phyloP scores from a whole-genome alignment of 148 eudicot species.

The Camellia japonica region DNA sequence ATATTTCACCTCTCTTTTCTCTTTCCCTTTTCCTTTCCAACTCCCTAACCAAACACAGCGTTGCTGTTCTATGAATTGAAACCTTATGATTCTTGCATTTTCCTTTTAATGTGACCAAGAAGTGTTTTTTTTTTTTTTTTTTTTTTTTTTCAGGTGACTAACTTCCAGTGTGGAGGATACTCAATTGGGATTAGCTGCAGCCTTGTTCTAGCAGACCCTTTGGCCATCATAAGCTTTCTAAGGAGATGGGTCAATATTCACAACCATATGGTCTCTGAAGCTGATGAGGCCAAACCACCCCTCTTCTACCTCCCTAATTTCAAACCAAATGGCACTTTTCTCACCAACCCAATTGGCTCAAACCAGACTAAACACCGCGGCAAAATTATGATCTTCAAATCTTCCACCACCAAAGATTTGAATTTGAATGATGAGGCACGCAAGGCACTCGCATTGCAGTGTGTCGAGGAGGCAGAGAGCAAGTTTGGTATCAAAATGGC shows the following conservation, averaged over 20 bases:
- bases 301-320: conserved; percentile 30
- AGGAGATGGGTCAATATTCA: conserved; percentile 46
- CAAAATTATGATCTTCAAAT: conserved; percentile 31
- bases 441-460: conserved; percentile 25
- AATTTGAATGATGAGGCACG: conserved; percentile 6
- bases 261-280: conserved; percentile 13
- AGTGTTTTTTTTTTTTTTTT: neutral
- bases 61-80: no score
- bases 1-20: no score
- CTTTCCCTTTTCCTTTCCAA: no score
- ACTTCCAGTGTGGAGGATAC: conserved; percentile 53
- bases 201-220: conserved; percentile 48
- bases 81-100: no score
- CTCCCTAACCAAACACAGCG: no score
- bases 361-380: neutral
- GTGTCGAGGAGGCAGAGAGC: conserved; percentile 36
- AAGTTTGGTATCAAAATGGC: conserved; percentile 24
- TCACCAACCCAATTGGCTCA: neutral
- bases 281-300: conserved; percentile 23
- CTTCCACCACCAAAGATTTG: neutral
- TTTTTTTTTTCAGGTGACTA: conserved; percentile 42
- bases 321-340: conserved; percentile 5
- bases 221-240: conserved; percentile 33
- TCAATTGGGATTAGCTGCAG: conserved; percentile 52
- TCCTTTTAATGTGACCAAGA: no score